A percentile compares a stretch with the other conserved stretches of the same genome.
These are phyloP conservation scores for Amanita brunnescens DNA, from an alignment of 768 basidiomycete genomes.

Conservation along the genomic window DNA sequence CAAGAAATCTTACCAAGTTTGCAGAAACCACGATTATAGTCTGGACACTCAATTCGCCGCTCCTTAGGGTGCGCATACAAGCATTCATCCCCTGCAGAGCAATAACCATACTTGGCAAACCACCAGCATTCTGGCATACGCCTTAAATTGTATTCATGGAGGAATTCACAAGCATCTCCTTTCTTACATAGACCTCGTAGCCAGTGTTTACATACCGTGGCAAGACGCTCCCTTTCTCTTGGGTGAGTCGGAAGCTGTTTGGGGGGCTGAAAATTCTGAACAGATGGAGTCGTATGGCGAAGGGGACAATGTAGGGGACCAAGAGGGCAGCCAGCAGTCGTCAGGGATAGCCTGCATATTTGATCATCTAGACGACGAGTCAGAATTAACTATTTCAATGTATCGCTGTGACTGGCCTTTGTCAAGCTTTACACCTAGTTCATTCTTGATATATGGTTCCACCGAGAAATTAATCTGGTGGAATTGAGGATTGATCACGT, in stretches of 20 bases:
- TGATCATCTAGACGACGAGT: constrained; percentile 61
- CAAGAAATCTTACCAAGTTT: constrained; percentile 60
- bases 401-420: constrained; percentile 51
- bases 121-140: constrained; percentile 99
- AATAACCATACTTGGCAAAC: constrained; percentile 97
- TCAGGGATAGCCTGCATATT: constrained; percentile 81
- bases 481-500: constrained; percentile 82
- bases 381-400: constrained; percentile 1
- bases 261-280: constrained; percentile 84
- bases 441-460: constrained; percentile 73
- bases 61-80: constrained; percentile 94
- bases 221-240: constrained; percentile 71
- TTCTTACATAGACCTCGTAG: constrained; percentile 97
- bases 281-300: constrained; percentile 83
- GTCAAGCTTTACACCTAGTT: constrained; percentile 82
- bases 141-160: constrained; percentile 97
- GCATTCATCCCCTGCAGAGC: constrained; percentile 95
- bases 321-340: constrained; percentile 80
- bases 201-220: constrained; percentile 99
- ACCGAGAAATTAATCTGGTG: constrained; percentile 87
- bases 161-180: constrained; percentile 94
- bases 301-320: constrained; percentile 88
- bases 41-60: constrained; percentile 86
- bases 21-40: constrained; percentile 95
- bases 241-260: constrained; percentile 77